These are phyloP conservation scores for Verticillium isaacii DNA, from an alignment of 2,329 filamentous ascomycete species.

Conservation along the genomic window DNA sequence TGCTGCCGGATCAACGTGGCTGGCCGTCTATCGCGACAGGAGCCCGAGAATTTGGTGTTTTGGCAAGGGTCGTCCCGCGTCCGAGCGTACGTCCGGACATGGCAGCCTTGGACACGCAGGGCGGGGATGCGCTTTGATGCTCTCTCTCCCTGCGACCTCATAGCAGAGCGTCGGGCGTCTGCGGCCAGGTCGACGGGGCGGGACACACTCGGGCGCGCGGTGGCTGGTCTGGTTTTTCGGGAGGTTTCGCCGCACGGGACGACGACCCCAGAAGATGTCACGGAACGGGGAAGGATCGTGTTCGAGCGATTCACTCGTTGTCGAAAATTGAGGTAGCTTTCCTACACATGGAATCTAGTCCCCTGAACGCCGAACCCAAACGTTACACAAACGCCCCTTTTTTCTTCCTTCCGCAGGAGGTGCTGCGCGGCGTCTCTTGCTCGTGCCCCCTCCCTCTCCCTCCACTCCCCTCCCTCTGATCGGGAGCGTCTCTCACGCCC, in stretches of 20 bases:
- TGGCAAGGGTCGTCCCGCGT: background rate
- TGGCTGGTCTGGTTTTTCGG: no score
- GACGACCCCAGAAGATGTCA: background rate
- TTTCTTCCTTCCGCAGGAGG: background rate
- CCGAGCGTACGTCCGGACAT: background rate
- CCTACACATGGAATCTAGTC: background rate
- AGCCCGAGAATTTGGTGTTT: background rate
- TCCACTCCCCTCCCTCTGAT: background rate
- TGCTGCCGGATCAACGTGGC: background rate
- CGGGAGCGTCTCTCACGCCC: background rate
- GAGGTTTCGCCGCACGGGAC: background rate
- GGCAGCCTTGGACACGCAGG: no score
- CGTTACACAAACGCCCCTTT: constrained; percentile 3
- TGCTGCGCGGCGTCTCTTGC: background rate
- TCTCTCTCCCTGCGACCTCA: no score
- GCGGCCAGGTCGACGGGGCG: no score
- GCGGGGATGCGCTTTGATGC: no score
- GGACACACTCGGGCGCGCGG: no score
- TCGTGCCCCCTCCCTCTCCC: background rate
- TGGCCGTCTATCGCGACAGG: background rate
- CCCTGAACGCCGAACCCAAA: constrained; percentile 4
- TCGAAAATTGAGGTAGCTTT: background rate
- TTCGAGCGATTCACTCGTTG: background rate
- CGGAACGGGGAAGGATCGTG: background rate
- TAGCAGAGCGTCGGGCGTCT: no score